Conservation (phyloP, 306 rosid genomes). For the Delonix regia region DNA sequence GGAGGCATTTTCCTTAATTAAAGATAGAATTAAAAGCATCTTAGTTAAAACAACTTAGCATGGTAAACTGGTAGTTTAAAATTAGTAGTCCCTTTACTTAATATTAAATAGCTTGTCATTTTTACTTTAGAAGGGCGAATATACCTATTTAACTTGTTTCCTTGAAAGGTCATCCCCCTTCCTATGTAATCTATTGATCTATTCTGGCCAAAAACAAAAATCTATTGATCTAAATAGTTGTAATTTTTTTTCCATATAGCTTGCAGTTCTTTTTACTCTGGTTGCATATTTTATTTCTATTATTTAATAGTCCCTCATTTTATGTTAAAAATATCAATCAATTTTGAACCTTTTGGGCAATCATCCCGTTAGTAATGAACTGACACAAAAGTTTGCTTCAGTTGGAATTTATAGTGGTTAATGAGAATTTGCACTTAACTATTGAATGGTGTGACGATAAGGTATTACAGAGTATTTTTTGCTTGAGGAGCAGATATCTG, state of each 20-base stretch:
- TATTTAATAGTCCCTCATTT: not conserved
- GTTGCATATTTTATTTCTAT: too few species aligned
- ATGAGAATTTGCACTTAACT: not conserved
- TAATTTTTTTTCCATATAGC: not conserved
- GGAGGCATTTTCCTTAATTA: conserved; percentile 40
- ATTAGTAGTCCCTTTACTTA: not conserved
- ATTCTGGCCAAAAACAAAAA: too few species aligned
- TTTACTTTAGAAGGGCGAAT: not conserved
- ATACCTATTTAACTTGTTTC: not conserved
- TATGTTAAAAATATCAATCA: not conserved
- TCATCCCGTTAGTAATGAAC: not conserved
- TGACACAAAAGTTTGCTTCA: not conserved
- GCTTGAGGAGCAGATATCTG: not conserved
- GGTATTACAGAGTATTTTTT: not conserved
- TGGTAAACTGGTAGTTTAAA: conserved; percentile 9
- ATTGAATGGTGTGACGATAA: not conserved
- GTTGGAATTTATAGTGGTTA: not conserved
- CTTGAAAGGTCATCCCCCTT: not conserved
- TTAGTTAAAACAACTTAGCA: conserved; percentile 21
- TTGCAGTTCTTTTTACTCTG: too few species aligned
- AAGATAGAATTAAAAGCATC: conserved; percentile 40
- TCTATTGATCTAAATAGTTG: too few species aligned
- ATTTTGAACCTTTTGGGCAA: not conserved
- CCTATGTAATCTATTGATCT: conserved; percentile 8
- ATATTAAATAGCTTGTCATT: conserved; percentile 14